These are phyloP conservation scores for Backusella psychrophila DNA, from an alignment of 192 early-diverging fungal species.

Conservation along the genomic window DNA sequence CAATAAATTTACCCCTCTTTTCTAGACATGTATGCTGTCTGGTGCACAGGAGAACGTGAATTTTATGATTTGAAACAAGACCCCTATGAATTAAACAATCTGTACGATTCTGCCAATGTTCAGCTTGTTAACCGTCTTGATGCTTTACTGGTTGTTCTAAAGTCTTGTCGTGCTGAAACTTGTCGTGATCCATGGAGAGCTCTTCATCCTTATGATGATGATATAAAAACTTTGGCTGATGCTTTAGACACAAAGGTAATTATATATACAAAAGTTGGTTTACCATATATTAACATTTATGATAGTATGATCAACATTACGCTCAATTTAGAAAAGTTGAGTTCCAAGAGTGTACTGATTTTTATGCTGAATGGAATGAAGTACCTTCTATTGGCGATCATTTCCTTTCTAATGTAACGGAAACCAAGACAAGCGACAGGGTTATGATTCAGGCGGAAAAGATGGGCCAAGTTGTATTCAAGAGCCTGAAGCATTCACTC, in stretches of 20 bases:
- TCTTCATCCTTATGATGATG: slow-evolving; percentile 38
- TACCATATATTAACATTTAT: neutral
- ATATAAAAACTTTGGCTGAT: slow-evolving; percentile 15
- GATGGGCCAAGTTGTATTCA: neutral
- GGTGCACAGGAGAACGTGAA: slow-evolving; percentile 58
- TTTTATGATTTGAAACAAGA: slow-evolving; percentile 54
- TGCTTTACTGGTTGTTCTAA: slow-evolving; percentile 49
- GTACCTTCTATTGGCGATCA: slow-evolving; percentile 22
- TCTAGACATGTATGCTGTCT: slow-evolving; percentile 47
- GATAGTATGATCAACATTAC: slow-evolving; percentile 49
- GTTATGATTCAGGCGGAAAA: neutral
- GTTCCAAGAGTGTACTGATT: slow-evolving; percentile 22
- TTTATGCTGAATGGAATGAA: slow-evolving; percentile 18
- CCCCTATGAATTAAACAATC: slow-evolving; percentile 56
- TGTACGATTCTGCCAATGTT: slow-evolving; percentile 36
- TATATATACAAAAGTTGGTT: neutral
- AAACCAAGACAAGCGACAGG: neutral
- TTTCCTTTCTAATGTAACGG: slow-evolving; percentile 6
- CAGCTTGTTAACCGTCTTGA: slow-evolving; percentile 54
- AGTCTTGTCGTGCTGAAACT: slow-evolving; percentile 48
- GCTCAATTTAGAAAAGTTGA: slow-evolving; percentile 39
- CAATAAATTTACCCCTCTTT: neutral
- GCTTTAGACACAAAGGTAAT: slow-evolving; percentile 12
- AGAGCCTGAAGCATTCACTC: neutral
- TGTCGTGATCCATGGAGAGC: slow-evolving; percentile 59